Evolutionary conservation across 2,329 filamentous ascomycete species (phyloP), one percentile per base, ranked within the genome.

Genomic region (Fusarium sp.): DNA sequence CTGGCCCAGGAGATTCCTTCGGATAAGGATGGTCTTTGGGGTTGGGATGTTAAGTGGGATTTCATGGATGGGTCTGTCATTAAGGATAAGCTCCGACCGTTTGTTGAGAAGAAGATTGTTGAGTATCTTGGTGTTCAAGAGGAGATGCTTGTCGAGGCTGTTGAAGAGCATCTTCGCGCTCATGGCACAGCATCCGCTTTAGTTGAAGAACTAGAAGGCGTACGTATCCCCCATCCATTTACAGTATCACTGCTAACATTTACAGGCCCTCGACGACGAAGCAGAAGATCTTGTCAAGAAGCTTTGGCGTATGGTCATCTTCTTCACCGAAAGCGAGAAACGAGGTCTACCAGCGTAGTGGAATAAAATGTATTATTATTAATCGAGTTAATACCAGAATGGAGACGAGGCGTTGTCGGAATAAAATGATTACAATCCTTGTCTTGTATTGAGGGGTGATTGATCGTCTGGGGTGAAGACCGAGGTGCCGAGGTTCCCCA

Each of bases 261-360:
- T 16, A 65, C 68, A 95, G 90, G 93, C 94, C 45, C 85, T 99
- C 68, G 96, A 98, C 77, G 96, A 99, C 77, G 96, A 98, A 78
- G 94, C 94, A 13, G 94, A 98, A 80, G 91, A 93, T 27, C 83
- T 99, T 72, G 94, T 98, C 52, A 97, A 94, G 88, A 98, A 98
- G 83, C 87, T 99, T 37, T 99, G 96, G 96, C 90, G 95, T 53
- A 97, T 98, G 94, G 90, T 98, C 61, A 97, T 98, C 76, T 98
- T 98, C 88, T 98, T 95, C 76, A 96, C 93, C 8, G 95, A 98
- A 81, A 93, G 92, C 76, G 95, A 97, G 86, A 97, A 96, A 83
- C 86, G 94, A 69, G 94, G 94, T 3, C 84, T 98, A 65, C 92
- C 92, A 22, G 88, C 90, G 52, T 93, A 84, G 48, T 24, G 13